These are phyloP conservation scores for Globisporangium canariense DNA, from an alignment of 352 stramenopile genomes.

Conservation along the genomic window DNA sequence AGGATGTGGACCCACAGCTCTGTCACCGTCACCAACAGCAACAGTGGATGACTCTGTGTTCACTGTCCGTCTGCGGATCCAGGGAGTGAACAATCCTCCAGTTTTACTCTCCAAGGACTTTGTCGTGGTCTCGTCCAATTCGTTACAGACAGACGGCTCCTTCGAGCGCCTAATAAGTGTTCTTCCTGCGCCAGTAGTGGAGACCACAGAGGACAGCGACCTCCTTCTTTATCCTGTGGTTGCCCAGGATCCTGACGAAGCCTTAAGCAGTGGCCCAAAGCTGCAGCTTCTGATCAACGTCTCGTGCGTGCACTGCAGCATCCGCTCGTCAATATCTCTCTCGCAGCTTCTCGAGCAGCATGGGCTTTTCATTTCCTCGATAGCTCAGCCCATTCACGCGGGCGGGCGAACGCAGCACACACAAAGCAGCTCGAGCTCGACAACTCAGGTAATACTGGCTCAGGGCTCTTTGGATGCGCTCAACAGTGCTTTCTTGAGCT, in stretches of 20 bases:
- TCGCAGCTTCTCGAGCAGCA: slow-evolving; percentile 4
- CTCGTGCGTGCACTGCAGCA: slow-evolving; percentile 35
- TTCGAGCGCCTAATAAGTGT: slow-evolving; percentile 7
- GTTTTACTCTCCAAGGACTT: slow-evolving; percentile 32
- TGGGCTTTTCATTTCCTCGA: slow-evolving; percentile 14
- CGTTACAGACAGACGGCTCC: not conserved
- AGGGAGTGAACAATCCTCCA: slow-evolving; percentile 34
- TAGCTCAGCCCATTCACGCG: not conserved
- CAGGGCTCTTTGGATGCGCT: slow-evolving; percentile 28
- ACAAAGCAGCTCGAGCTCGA: slow-evolving; percentile 2
- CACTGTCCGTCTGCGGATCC: slow-evolving; percentile 24
- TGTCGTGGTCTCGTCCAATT: slow-evolving; percentile 9
- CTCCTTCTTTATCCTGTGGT: slow-evolving; percentile 20
- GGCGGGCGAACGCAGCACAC: too few species aligned
- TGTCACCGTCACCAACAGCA: not conserved
- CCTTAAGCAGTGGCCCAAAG: not conserved
- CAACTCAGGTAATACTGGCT: slow-evolving; percentile 15
- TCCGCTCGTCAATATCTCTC: slow-evolving; percentile 10
- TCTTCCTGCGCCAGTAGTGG: slow-evolving; percentile 5
- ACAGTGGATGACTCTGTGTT: slow-evolving; percentile 5
- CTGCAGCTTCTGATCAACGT: slow-evolving; percentile 32
- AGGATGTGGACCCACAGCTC: not conserved
- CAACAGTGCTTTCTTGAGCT: slow-evolving; percentile 34
- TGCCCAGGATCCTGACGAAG: slow-evolving; percentile 27
- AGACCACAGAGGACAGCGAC: slow-evolving; percentile 37